Evolutionary conservation across 2,329 filamentous ascomycete genomes (phyloP).

Genomic region (Coniochaeta prunicola): DNA sequence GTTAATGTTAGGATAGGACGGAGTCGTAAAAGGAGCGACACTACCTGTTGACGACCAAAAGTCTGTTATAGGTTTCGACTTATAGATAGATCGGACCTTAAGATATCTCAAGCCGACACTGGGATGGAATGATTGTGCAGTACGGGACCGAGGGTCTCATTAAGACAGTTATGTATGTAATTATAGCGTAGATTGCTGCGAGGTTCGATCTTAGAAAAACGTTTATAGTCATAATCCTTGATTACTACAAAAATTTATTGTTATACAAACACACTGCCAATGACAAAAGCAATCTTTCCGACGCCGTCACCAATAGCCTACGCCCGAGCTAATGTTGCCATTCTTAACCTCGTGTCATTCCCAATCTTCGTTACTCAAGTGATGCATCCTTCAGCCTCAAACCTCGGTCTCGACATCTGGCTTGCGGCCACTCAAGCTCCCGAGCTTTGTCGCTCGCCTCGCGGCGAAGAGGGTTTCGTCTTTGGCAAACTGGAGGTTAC

Average conservation of each 20-base stretch:
- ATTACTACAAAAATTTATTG: neutral
- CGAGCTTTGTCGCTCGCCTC: slow-evolving; percentile 66
- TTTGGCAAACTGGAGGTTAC: slow-evolving; percentile 81
- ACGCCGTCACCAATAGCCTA: neutral
- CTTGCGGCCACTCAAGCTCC: slow-evolving; percentile 72
- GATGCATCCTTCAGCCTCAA: slow-evolving; percentile 17
- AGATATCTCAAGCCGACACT: no score
- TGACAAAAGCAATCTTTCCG: neutral
- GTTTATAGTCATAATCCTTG: neutral
- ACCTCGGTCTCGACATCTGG: slow-evolving; percentile 82
- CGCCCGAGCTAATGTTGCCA: neutral
- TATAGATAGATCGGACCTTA: no score
- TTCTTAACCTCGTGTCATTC: neutral
- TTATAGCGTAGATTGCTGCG: neutral
- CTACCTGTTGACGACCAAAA: neutral
- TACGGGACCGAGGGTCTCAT: neutral
- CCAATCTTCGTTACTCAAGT: neutral
- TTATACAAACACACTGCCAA: neutral
- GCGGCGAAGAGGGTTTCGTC: slow-evolving; percentile 77
- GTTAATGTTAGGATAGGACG: neutral
- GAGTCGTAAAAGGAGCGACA: neutral
- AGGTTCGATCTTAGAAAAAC: neutral
- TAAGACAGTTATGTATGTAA: neutral
- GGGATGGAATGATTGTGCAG: neutral
- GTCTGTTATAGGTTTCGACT: neutral